A percentile compares a stretch with the other conserved stretches of the same genome.
These are phyloP conservation scores for Zalaria sp. DNA, from an alignment of 2,329 filamentous ascomycete genomes.

Conservation along the genomic window DNA sequence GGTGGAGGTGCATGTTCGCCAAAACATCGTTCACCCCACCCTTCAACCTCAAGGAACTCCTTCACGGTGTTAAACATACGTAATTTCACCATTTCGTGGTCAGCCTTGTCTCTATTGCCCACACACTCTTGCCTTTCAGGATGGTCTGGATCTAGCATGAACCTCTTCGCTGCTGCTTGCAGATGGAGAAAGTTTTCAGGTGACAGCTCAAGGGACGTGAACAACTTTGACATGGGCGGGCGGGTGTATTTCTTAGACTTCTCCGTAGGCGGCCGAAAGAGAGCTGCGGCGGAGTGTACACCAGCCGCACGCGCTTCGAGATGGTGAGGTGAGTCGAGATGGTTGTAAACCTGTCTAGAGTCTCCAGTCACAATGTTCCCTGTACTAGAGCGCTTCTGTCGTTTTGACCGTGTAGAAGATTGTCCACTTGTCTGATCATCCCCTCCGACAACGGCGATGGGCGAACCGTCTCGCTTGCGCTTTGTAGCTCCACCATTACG, in stretches of 20 bases:
- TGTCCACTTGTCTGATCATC: neutral
- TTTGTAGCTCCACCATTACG: neutral
- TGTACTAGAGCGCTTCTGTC: neutral
- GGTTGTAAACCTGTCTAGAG: neutral
- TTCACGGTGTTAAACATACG: slow-evolving; percentile 42
- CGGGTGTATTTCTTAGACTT: slow-evolving; percentile 41
- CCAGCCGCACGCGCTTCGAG: slow-evolving; percentile 33
- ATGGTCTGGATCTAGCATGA: slow-evolving; percentile 41
- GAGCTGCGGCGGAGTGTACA: slow-evolving; percentile 24
- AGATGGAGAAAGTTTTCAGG: slow-evolving; percentile 43
- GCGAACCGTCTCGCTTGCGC: neutral
- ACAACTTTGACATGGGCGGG: slow-evolving; percentile 44
- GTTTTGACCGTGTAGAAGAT: neutral
- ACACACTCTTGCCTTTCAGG: slow-evolving; percentile 44
- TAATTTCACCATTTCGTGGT: slow-evolving; percentile 42
- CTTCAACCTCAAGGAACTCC: slow-evolving; percentile 36
- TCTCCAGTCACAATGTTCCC: neutral
- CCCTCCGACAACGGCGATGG: neutral
- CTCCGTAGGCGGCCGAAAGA: slow-evolving; percentile 30
- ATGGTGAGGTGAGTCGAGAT: slow-evolving; percentile 1
- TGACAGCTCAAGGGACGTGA: slow-evolving; percentile 39
- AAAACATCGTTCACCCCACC: slow-evolving; percentile 26
- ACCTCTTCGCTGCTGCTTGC: slow-evolving; percentile 40
- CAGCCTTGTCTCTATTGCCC: slow-evolving; percentile 30
- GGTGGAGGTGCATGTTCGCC: slow-evolving; percentile 17